Evolutionary conservation across 768 basidiomycete genomes (phyloP).

Genomic region (Pleurotus pulmonarius): DNA sequence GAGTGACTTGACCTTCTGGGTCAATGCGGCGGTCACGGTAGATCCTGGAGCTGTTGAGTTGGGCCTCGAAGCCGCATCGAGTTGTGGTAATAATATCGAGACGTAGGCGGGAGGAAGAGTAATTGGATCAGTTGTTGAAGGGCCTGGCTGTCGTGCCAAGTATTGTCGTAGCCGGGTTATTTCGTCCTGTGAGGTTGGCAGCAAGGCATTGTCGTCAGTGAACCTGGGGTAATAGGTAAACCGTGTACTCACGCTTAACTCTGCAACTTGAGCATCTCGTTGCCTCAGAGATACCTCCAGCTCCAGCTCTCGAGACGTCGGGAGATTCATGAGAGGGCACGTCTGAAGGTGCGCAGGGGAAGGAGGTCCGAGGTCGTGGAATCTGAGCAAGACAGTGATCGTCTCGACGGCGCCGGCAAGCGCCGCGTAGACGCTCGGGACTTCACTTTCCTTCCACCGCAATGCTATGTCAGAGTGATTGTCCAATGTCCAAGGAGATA

Average conservation of each 20-base stretch:
- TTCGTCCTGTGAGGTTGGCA: conserved; percentile 55
- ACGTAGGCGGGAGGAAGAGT: conserved; percentile 70
- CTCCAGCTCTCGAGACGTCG: conserved; percentile 73
- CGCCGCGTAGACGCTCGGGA: neutral
- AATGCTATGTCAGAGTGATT: too few relatives aligned
- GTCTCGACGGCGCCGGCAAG: neutral
- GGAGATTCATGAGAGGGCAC: conserved; percentile 54
- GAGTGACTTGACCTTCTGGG: conserved; percentile 64
- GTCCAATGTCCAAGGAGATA: too few relatives aligned
- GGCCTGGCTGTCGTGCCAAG: conserved; percentile 55
- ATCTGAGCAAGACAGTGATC: neutral
- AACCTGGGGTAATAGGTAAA: conserved; percentile 1
- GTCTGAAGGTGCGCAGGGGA: conserved; percentile 6
- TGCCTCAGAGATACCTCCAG: conserved; percentile 76
- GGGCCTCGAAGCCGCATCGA: conserved; percentile 38
- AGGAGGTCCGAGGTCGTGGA: neutral
- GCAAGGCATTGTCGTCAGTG: conserved; percentile 13
- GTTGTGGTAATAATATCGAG: conserved; percentile 65
- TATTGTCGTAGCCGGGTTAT: conserved; percentile 64
- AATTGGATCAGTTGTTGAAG: conserved; percentile 57
- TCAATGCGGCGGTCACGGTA: conserved; percentile 70
- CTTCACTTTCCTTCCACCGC: too few relatives aligned
- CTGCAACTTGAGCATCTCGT: conserved; percentile 67
- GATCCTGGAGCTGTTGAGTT: conserved; percentile 29
- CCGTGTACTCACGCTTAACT: conserved; percentile 59